Base-by-base conservation (phyloP, 441 rosid genomes). In the Pelargonium australe region DNA sequence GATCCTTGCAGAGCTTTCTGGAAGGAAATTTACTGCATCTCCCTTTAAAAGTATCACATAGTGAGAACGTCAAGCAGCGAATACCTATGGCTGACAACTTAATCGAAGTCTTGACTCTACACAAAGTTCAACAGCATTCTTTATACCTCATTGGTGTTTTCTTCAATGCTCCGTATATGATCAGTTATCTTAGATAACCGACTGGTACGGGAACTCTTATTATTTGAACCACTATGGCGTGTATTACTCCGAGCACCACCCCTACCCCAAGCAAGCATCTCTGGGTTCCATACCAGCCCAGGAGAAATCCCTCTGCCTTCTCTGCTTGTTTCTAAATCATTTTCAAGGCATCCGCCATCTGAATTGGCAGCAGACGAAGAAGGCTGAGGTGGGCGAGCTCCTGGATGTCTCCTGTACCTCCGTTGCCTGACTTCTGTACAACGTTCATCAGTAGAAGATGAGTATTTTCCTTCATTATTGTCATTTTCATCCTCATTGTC, bases 371-470 rank as follows among this genome's bases (percentile, higher is more conserved):
- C 76, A 41, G 89, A 85, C 55, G 87, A 74, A 71, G 84, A 85
- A 70, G 89, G 83, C 66, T 78, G 84, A 57, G 86, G 76, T 68
- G 83, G 47, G 67, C 89, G 82, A 55, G 58, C 51, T 76, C 83
- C 83, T n/a, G 82, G 9, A 53, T 87, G 84, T 77, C 80, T 87
- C 77, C 65, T 90, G 61, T 87, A 81, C 72, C 84, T 83, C 41
- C 85, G 73, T 78, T 83, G 66, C 79, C 77, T 70, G 76, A 60
- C 13, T 76, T 87, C 92, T 6, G 86, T 70, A 58, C 70, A 67
- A 71, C 83, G 87, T 72, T 89, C 97, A 67, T 89, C 98, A 71
- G 79, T 67, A 12, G 99, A 94, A 75, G 95, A 89, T 58, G 97
- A 86, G 73, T 80, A 85, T 81, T 83, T 84, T 68, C 82, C 90